phyloP scores from a whole-genome alignment of 1,139 yeast species.

The Diutina mesorugosa region DNA sequence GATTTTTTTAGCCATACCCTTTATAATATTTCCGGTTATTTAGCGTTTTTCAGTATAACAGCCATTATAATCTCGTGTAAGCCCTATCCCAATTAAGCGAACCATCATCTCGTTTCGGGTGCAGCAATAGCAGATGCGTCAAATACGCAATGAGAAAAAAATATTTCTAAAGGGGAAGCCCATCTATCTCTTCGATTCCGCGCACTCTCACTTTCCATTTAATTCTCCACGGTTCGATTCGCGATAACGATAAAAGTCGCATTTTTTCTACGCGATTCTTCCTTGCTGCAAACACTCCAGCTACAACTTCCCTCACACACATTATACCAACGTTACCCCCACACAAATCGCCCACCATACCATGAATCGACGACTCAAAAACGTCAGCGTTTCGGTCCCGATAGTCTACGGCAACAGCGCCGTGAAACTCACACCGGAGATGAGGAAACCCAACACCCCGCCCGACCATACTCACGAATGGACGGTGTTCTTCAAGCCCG shows the following conservation, averaged over 20 bases:
- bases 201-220: neutral
- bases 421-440: conserved; percentile 49
- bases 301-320: too few relatives aligned
- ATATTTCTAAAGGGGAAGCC: neutral
- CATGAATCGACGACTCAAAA: conserved; percentile 32
- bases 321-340: too few relatives aligned
- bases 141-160: neutral
- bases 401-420: conserved; percentile 83
- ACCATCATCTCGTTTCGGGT: too few relatives aligned
- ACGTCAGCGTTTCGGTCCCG: conserved; percentile 74
- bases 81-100: too few relatives aligned
- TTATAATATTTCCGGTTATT: conserved; percentile 1
- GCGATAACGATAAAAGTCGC: neutral
- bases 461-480: conserved; percentile 89
- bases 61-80: neutral
- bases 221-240: neutral
- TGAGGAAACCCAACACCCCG: conserved; percentile 60
- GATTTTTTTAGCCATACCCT: conserved; percentile 1
- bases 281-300: too few relatives aligned
- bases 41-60: conserved; percentile 1
- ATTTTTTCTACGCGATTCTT: neutral
- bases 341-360: neutral
- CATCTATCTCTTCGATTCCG: neutral
- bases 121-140: too few relatives aligned
- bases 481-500: conserved; percentile 89